Evolutionary conservation across 139 green algal species (phyloP), one percentile per base, ranked within the genome.

Genomic region (Yamagishiella unicocca): DNA sequence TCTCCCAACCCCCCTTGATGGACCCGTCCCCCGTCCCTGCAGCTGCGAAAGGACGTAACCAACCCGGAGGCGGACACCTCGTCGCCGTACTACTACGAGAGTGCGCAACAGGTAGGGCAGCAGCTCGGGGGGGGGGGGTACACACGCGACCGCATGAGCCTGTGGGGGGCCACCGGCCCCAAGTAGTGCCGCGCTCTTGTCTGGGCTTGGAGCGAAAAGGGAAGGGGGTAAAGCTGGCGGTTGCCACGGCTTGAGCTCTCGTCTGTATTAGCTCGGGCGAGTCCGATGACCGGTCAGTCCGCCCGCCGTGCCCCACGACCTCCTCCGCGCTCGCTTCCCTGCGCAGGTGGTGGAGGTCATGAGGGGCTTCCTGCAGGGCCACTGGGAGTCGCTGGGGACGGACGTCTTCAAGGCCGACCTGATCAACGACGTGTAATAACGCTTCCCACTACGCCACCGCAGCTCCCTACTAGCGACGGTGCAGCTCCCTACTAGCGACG

Each of bases 51-150:
- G 40, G 71, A 89, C 1, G 1, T 84, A 31, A 84, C 25, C 2
- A 89, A 89, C 72, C 29, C 29, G 14, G 17, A 66, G 9, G 27
- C 1, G 19, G 73, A 85, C 31, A 22, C 22, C 1, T 54, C 33
- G 8, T 24, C 72, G 38, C 84, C 84, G 46, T 89, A 62, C 74
- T 89, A 76, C 58, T 89, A 89, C 54, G 27, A 22, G 46, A 73
- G 6, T 1, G 84, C 84, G 6, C 9, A 64, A 4, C 50, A 89
- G 58, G 84, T 83, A 42, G 0, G 80, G n/a, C n/a, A n/a, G n/a
- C n/a, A n/a, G n/a, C n/a, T n/a, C n/a, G n/a, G n/a, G n/a, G n/a
- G n/a, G n/a, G n/a, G n/a, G n/a, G n/a, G n/a, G n/a, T n/a, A n/a
- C n/a, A n/a, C n/a, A n/a, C n/a, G n/a, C n/a, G n/a, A n/a, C n/a